These are phyloP conservation scores for Larix kaempferi DNA, from an alignment of 75 land plant genomes.

Conservation along the genomic window DNA sequence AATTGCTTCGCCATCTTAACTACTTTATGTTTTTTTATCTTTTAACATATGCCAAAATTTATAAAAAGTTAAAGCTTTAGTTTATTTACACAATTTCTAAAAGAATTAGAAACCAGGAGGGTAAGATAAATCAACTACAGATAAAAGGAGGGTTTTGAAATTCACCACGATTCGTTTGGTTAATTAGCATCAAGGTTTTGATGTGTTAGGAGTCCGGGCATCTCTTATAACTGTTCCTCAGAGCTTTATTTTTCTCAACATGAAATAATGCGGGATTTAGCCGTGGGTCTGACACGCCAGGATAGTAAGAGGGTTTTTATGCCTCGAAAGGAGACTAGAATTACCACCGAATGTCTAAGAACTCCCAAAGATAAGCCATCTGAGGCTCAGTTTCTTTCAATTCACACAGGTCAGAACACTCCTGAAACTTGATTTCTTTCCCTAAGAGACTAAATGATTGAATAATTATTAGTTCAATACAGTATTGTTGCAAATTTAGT, in stretches of 20 bases:
- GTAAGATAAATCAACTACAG: too few species aligned
- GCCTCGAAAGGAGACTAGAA: constrained; percentile 36
- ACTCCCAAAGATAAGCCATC: constrained; percentile 28
- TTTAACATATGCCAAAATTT: too few species aligned
- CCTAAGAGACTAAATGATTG: too few species aligned
- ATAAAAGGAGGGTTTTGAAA: too few species aligned
- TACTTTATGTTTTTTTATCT: neutral
- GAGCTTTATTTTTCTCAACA: constrained; percentile 56
- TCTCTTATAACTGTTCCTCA: constrained; percentile 21
- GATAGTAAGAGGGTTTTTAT: constrained; percentile 43
- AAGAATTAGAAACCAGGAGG: too few species aligned
- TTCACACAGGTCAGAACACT: constrained; percentile 47
- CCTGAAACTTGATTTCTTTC: too few species aligned
- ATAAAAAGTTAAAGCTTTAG: neutral
- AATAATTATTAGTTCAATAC: too few species aligned
- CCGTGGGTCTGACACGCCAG: constrained; percentile 23
- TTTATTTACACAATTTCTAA: too few species aligned
- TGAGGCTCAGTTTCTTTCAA: constrained; percentile 55
- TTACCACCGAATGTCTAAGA: constrained; percentile 49
- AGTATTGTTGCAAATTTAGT: too few species aligned
- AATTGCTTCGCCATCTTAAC: neutral
- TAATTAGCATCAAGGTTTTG: neutral
- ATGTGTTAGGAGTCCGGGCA: neutral
- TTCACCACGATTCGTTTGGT: too few species aligned
- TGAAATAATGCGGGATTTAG: constrained; percentile 60